Conservation (phyloP, 2,329 filamentous ascomycete genomes). For the Fusarium proliferatum region DNA sequence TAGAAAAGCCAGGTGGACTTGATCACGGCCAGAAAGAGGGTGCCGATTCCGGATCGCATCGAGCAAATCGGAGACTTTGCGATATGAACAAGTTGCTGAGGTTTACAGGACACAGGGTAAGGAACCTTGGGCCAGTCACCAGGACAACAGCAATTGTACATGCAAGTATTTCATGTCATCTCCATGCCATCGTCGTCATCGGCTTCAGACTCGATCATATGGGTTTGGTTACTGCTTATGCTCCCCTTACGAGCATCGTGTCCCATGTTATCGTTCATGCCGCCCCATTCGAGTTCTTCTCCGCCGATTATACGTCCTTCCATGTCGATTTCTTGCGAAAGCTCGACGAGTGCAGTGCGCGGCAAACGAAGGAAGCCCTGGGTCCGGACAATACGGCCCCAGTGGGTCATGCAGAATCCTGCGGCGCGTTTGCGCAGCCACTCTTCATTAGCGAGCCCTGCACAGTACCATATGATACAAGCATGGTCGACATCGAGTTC, state of each 20-base stretch:
- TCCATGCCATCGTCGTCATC: constrained; percentile 74
- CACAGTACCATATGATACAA: constrained; percentile 95
- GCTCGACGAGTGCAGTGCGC: constrained; percentile 82
- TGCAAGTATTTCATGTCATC: constrained; percentile 52
- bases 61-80: constrained; percentile 15
- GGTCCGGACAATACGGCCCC: constrained; percentile 93
- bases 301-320: constrained; percentile 92
- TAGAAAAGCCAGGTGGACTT: neutral
- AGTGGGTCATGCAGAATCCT: constrained; percentile 89
- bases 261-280: constrained; percentile 56
- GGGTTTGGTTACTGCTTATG: constrained; percentile 68
- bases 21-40: neutral
- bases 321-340: constrained; percentile 92
- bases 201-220: constrained; percentile 66
- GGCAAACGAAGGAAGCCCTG: constrained; percentile 85
- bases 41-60: constrained; percentile 8
- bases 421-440: constrained; percentile 93
- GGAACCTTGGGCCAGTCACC: neutral
- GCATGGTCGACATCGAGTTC: constrained; percentile 96
- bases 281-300: constrained; percentile 76
- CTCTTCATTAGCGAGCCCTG: constrained; percentile 88
- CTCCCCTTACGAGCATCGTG: constrained; percentile 65
- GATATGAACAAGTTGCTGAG: neutral
- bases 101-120: neutral
- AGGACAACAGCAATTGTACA: neutral